Conservation (phyloP, 1,284 basidiomycete species). For the Boletellus dicymbophilus region DNA sequence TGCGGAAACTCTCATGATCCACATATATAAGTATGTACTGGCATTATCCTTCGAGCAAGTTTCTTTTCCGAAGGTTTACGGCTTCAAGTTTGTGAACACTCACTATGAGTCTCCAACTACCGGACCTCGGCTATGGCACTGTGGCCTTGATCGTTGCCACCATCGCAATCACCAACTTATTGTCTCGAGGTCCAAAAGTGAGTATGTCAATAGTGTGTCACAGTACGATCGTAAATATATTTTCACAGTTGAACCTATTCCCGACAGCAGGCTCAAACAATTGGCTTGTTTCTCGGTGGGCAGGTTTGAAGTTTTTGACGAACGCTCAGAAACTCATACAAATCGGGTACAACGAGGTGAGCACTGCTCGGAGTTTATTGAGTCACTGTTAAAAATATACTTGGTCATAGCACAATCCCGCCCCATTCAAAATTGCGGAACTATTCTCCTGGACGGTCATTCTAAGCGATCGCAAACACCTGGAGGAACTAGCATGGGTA, state of each 20-base stretch:
- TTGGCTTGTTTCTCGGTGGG: constrained; percentile 21
- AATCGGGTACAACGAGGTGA: constrained; percentile 21
- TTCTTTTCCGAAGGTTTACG: too few species aligned
- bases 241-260: neutral
- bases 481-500: constrained; percentile 44
- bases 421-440: constrained; percentile 43
- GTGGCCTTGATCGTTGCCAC: too few species aligned
- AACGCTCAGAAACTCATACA: constrained; percentile 11
- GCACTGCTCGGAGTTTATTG: neutral
- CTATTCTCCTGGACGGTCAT: constrained; percentile 43
- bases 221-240: too few species aligned
- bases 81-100: too few species aligned
- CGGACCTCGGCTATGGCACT: too few species aligned
- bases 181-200: too few species aligned
- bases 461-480: constrained; percentile 33
- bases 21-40: too few species aligned
- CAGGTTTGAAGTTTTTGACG: constrained; percentile 7
- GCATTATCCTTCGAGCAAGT: too few species aligned
- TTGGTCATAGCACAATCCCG: constrained; percentile 15
- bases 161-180: too few species aligned
- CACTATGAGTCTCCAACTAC: too few species aligned
- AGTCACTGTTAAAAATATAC: neutral
- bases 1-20: too few species aligned
- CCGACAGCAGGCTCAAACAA: constrained; percentile 15
- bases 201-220: too few species aligned